phyloP scores from a whole-genome alignment of 2,329 filamentous ascomycete species.

The Phialocephala subalpina region DNA sequence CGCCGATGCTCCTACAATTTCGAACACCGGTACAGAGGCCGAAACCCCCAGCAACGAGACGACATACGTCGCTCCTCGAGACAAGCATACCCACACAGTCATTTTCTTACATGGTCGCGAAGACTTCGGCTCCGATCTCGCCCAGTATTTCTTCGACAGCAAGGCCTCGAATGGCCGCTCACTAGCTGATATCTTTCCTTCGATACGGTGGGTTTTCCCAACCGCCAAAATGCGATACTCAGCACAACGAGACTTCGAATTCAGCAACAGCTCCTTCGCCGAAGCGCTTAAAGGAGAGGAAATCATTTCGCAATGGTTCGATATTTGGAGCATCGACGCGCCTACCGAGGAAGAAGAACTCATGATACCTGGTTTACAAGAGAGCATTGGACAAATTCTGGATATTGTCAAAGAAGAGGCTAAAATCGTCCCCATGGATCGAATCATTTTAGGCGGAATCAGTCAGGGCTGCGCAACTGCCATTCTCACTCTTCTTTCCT shows the following conservation, averaged over 20 bases:
- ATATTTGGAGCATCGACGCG: slow-evolving; percentile 50
- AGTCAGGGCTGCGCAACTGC: slow-evolving; percentile 55
- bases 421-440: slow-evolving; percentile 45
- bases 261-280: slow-evolving; percentile 26
- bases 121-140: slow-evolving; percentile 49
- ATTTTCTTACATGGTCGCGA: slow-evolving; percentile 56
- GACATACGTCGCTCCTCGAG: not conserved
- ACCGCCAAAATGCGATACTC: slow-evolving; percentile 39
- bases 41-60: too few relatives aligned
- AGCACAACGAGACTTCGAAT: slow-evolving; percentile 38
- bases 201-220: slow-evolving; percentile 32
- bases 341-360: slow-evolving; percentile 52
- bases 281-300: slow-evolving; percentile 27
- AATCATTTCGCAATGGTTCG: slow-evolving; percentile 56
- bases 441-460: slow-evolving; percentile 54
- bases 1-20: too few relatives aligned
- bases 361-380: slow-evolving; percentile 50
- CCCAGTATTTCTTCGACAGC: slow-evolving; percentile 50
- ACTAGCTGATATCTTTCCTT: slow-evolving; percentile 30
- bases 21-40: too few relatives aligned
- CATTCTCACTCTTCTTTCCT: slow-evolving; percentile 48
- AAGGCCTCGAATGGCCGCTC: slow-evolving; percentile 38
- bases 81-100: slow-evolving; percentile 45
- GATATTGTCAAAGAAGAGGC: slow-evolving; percentile 48
- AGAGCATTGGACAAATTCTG: slow-evolving; percentile 47